A percentile compares a stretch with the other conserved stretches of the same genome.
phyloP scores from a whole-genome alignment of 768 basidiomycete species.

The Scleroderma citrinum region DNA sequence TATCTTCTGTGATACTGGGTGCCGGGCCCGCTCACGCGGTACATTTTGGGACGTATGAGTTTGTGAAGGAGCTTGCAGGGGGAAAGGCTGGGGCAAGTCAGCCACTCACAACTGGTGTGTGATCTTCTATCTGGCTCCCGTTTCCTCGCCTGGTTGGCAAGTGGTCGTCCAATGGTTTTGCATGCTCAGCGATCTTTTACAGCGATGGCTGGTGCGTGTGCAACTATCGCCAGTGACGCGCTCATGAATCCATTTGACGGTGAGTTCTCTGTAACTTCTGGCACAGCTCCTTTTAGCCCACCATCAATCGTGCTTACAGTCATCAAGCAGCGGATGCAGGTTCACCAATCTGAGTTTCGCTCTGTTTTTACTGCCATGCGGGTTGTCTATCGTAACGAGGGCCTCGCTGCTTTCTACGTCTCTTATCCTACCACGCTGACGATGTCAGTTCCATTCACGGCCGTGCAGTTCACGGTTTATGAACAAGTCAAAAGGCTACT shows the following conservation, averaged over 20 bases:
- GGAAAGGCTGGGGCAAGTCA: constrained; percentile 76
- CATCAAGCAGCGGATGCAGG: constrained; percentile 99
- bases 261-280: constrained; percentile 33
- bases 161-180: neutral
- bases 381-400: constrained; percentile 81
- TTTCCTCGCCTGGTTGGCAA: neutral
- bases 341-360: constrained; percentile 88
- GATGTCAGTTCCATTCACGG: constrained; percentile 97
- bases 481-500: constrained; percentile 83
- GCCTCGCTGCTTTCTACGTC: constrained; percentile 89
- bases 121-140: constrained; percentile 1
- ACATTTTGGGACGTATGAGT: constrained; percentile 95
- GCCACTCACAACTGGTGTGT: constrained; percentile 84
- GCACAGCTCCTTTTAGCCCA: constrained; percentile 5
- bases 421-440: constrained; percentile 97
- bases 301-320: constrained; percentile 45
- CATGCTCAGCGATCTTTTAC: constrained; percentile 11
- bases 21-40: constrained; percentile 98
- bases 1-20: constrained; percentile 91
- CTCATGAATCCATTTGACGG: constrained; percentile 99
- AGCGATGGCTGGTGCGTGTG: constrained; percentile 92
- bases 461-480: constrained; percentile 96
- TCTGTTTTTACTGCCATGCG: constrained; percentile 83
- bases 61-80: constrained; percentile 87
- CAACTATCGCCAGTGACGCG: constrained; percentile 93